A percentile compares a stretch with the other conserved stretches of the same genome.
phyloP scores from a whole-genome alignment of 1,284 basidiomycete species.

The Melampsora americana region DNA sequence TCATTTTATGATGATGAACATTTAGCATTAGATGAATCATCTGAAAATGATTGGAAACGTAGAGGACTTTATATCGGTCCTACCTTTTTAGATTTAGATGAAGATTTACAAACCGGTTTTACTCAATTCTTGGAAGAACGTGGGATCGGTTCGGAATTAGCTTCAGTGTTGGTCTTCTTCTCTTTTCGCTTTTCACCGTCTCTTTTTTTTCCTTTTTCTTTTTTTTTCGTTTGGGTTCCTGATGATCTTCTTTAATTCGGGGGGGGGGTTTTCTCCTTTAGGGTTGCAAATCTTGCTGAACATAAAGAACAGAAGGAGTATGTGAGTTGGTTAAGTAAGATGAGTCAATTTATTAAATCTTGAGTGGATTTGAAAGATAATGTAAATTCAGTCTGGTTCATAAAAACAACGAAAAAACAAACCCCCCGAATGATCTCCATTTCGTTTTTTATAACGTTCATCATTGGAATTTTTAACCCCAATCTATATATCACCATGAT shows the following conservation, averaged over 20 bases:
- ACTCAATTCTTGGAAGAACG: slow-evolving; percentile 35
- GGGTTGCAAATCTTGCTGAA: slow-evolving; percentile 29
- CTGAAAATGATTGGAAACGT: slow-evolving; percentile 43
- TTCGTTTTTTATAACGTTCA: no score
- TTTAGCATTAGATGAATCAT: slow-evolving; percentile 35
- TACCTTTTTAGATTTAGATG: slow-evolving; percentile 39
- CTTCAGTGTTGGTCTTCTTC: slow-evolving; percentile 5
- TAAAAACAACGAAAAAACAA: no score
- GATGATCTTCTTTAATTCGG: no score
- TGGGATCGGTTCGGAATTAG: slow-evolving; percentile 38
- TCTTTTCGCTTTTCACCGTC: no score
- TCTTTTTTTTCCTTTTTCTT: neutral
- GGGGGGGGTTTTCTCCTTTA: neutral
- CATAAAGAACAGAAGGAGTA: slow-evolving; percentile 45
- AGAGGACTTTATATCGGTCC: slow-evolving; percentile 43
- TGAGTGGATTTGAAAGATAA: neutral
- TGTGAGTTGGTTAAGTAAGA: slow-evolving; percentile 37
- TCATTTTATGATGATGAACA: slow-evolving; percentile 44
- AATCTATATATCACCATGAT: no score
- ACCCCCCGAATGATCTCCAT: no score
- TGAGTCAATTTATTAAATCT: slow-evolving; percentile 40
- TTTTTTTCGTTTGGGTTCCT: no score
- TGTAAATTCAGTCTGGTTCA: no score
- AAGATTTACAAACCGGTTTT: slow-evolving; percentile 31
- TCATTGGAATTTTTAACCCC: no score